These are phyloP conservation scores for Nemania bipapillata DNA, from an alignment of 2,329 filamentous ascomycete species.

Conservation along the genomic window DNA sequence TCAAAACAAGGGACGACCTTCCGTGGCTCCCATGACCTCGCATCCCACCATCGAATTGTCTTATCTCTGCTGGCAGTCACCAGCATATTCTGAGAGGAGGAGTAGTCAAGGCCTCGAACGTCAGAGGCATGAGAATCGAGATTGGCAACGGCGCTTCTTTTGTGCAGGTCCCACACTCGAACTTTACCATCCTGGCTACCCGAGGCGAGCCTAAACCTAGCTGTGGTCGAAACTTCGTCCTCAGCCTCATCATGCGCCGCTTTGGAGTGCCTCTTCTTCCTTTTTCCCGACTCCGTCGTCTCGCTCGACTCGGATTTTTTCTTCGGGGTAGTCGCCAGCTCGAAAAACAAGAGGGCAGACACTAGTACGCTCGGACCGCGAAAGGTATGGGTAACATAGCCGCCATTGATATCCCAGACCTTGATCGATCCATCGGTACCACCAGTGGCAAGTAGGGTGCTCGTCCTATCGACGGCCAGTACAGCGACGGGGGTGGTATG, in stretches of 20 bases:
- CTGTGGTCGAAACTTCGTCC: constrained; percentile 55
- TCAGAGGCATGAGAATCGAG: constrained; percentile 95
- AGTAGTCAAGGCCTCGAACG: constrained; percentile 88
- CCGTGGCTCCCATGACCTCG: constrained; percentile 82
- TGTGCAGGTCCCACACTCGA: constrained; percentile 89
- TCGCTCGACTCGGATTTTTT: constrained; percentile 59
- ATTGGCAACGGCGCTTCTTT: constrained; percentile 77
- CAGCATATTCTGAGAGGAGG: constrained; percentile 75
- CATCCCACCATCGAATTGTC: constrained; percentile 92
- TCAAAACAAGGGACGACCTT: constrained; percentile 87
- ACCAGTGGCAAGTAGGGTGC: constrained; percentile 90
- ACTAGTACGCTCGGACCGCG: constrained; percentile 91
- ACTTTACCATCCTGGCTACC: constrained; percentile 95
- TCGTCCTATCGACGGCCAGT: constrained; percentile 83
- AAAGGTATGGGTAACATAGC: constrained; percentile 94
- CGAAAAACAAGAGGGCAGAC: constrained; percentile 91
- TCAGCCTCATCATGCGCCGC: constrained; percentile 55
- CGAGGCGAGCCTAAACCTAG: constrained; percentile 82
- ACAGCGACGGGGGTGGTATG: constrained; percentile 91
- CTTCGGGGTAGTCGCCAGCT: constrained; percentile 65
- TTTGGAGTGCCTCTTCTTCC: constrained; percentile 59
- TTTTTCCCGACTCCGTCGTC: constrained; percentile 55
- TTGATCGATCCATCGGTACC: constrained; percentile 94
- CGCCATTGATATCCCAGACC: constrained; percentile 92
- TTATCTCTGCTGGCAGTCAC: constrained; percentile 91